phyloP scores from a whole-genome alignment of 164 flowering plant species.

The Aristolochia contorta region DNA sequence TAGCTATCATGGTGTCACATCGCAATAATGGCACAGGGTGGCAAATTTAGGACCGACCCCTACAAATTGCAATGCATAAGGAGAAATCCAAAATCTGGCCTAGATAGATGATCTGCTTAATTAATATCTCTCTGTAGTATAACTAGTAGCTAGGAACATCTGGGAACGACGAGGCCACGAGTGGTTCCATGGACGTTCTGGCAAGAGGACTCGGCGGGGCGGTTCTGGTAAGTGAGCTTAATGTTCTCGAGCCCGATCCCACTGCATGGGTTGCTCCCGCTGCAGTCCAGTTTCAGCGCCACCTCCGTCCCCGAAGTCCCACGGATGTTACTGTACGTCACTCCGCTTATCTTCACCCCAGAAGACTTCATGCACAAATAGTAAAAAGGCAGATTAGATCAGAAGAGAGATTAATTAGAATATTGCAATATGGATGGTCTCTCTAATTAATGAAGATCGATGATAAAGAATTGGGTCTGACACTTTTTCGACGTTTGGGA shows the following conservation, averaged over 20 bases:
- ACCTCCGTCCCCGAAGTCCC: conserved; percentile 23
- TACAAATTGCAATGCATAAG: too few species aligned
- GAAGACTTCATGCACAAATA: conserved; percentile 15
- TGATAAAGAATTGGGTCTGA: not conserved
- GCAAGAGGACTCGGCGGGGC: conserved; percentile 13
- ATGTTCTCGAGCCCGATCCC: conserved; percentile 17
- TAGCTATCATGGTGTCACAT: too few species aligned
- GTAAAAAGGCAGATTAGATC: too few species aligned
- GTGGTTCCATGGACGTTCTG: conserved; percentile 12
- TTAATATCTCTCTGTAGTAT: not conserved
- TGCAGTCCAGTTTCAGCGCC: conserved; percentile 21
- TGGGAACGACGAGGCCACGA: conserved; percentile 9
- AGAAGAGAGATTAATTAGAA: too few species aligned
- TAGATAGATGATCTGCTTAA: too few species aligned
- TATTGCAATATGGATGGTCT: too few species aligned
- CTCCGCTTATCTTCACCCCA: conserved; percentile 17
- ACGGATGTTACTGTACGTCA: conserved; percentile 14
- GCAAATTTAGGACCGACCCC: too few species aligned
- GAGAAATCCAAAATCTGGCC: too few species aligned
- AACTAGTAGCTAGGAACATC: conserved; percentile 9
- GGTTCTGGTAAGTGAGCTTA: conserved; percentile 13
- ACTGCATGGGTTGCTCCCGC: conserved; percentile 17
- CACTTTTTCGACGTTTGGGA: not conserved
- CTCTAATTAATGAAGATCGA: too few species aligned
- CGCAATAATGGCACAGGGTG: too few species aligned